Evolutionary conservation across 2,329 filamentous ascomycete genomes (phyloP).

Genomic region (Zymoseptoria ardabiliae): DNA sequence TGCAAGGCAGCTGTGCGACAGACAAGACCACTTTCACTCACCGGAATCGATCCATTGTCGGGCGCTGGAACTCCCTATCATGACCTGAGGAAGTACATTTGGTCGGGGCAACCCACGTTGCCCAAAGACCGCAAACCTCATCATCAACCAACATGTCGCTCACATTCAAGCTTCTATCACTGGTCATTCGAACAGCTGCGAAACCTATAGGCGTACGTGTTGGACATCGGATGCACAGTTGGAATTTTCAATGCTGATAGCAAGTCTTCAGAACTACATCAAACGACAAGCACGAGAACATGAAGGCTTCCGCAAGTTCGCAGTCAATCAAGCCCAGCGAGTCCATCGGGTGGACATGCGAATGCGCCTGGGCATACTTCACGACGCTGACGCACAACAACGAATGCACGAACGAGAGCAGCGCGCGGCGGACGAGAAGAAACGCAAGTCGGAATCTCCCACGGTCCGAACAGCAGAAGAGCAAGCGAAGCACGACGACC

Average conservation of each 20-base stretch:
- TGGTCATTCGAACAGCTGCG: conserved; percentile 57
- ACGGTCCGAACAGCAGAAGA: conserved; percentile 58
- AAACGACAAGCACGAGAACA: conserved; percentile 62
- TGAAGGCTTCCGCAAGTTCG: conserved; percentile 56
- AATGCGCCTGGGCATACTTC: conserved; percentile 57
- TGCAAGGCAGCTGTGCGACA: not conserved
- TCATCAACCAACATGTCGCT: conserved; percentile 46
- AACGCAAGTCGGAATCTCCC: conserved; percentile 44
- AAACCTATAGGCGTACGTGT: conserved; percentile 59
- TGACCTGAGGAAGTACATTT: conserved; percentile 7
- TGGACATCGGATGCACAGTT: conserved; percentile 2
- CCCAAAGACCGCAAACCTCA: not conserved
- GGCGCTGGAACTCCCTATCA: not conserved
- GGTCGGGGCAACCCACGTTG: conserved; percentile 6
- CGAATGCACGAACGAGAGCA: conserved; percentile 47
- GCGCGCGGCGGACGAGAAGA: conserved; percentile 49
- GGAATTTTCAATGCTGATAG: conserved; percentile 1
- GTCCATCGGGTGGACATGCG: conserved; percentile 63
- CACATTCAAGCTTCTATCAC: conserved; percentile 58
- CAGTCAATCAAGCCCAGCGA: conserved; percentile 55
- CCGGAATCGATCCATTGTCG: not conserved
- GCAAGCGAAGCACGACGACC: conserved; percentile 48
- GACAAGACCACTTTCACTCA: not conserved
- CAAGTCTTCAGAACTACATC: conserved; percentile 51
- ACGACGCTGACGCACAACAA: conserved; percentile 51